These are phyloP conservation scores for Naganishia onofrii DNA, from an alignment of 768 basidiomycete genomes.

Conservation along the genomic window DNA sequence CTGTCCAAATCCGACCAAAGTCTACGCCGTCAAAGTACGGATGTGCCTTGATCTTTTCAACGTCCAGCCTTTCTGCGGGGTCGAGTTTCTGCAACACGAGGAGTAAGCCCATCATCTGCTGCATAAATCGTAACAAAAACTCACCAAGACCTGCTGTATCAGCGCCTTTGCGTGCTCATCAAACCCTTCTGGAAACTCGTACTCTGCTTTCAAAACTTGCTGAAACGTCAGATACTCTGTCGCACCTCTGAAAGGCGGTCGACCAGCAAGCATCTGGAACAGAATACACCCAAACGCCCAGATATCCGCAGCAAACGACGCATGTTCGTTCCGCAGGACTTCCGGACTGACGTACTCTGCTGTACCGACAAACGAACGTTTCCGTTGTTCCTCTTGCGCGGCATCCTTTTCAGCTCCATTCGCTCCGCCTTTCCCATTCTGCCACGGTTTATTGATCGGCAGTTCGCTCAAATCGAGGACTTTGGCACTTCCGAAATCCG, in stretches of 20 bases:
- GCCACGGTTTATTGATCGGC: background rate
- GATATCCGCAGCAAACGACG: slow-evolving; percentile 79
- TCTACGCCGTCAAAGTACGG: slow-evolving; percentile 46
- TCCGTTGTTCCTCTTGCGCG: slow-evolving; percentile 54
- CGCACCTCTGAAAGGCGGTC: slow-evolving; percentile 80
- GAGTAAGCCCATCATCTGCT: background rate
- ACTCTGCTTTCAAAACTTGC: slow-evolving; percentile 84
- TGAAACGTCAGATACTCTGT: slow-evolving; percentile 95
- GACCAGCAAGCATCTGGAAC: slow-evolving; percentile 87
- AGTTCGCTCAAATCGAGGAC: slow-evolving; percentile 40
- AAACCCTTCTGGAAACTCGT: slow-evolving; percentile 80
- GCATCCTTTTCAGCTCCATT: background rate
- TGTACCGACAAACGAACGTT: slow-evolving; percentile 80
- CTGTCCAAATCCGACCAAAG: slow-evolving; percentile 43
- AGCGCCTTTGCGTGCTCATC: slow-evolving; percentile 77
- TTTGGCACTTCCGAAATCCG: slow-evolving; percentile 89
- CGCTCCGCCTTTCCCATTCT: slow-evolving; percentile 24
- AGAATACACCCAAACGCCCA: slow-evolving; percentile 95
- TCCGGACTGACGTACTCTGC: slow-evolving; percentile 88
- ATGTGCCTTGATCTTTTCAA: slow-evolving; percentile 45
- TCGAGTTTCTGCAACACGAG: slow-evolving; percentile 42
- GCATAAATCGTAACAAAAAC: slow-evolving; percentile 36
- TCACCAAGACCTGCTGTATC: slow-evolving; percentile 71
- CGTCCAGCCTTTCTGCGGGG: slow-evolving; percentile 40
- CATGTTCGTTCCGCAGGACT: slow-evolving; percentile 67